phyloP scores from a whole-genome alignment of 176 grass and related monocot species.

The Alopecurus myosuroides region DNA sequence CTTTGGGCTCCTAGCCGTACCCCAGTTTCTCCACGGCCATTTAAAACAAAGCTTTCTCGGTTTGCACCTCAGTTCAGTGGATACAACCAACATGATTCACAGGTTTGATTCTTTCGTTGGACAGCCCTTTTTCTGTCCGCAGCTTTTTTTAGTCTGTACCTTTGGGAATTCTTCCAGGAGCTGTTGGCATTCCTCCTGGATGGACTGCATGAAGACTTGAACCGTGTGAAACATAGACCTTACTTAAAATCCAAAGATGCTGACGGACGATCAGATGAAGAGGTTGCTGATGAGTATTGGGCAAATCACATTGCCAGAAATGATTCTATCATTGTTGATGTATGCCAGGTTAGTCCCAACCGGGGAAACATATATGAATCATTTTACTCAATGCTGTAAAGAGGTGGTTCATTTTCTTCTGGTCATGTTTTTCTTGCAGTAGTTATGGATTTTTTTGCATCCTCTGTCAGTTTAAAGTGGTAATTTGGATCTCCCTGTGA shows the following conservation, averaged over 20 bases:
- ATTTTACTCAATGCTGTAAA: not conserved
- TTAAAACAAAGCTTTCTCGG: constrained; percentile 91
- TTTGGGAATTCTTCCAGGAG: constrained; percentile 49
- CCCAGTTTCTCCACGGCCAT: constrained; percentile 84
- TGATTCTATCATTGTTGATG: constrained; percentile 99
- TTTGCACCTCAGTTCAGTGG: constrained; percentile 99
- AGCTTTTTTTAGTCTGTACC: constrained; percentile 5
- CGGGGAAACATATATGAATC: not conserved
- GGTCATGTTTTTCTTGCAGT: constrained; percentile 20
- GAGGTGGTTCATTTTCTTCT: not conserved
- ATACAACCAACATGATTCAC: constrained; percentile 97
- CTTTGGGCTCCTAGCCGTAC: constrained; percentile 90
- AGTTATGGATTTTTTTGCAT: not conserved
- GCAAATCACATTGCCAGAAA: constrained; percentile 98
- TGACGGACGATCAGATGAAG: constrained; percentile 95
- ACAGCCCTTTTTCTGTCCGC: not conserved
- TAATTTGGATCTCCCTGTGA: not conserved
- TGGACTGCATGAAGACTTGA: constrained; percentile 97
- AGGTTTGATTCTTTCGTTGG: constrained; percentile 48
- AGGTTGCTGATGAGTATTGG: constrained; percentile 96
- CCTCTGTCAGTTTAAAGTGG: not conserved
- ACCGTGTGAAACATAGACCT: constrained; percentile 94
- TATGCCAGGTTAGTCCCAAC: constrained; percentile 78
- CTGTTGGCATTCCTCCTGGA: constrained; percentile 94
- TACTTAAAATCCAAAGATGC: constrained; percentile 87